Evolutionary conservation across 2,329 filamentous ascomycete genomes (phyloP), one percentile per base, ranked within the genome.

Genomic region (Cercospora sp.): DNA sequence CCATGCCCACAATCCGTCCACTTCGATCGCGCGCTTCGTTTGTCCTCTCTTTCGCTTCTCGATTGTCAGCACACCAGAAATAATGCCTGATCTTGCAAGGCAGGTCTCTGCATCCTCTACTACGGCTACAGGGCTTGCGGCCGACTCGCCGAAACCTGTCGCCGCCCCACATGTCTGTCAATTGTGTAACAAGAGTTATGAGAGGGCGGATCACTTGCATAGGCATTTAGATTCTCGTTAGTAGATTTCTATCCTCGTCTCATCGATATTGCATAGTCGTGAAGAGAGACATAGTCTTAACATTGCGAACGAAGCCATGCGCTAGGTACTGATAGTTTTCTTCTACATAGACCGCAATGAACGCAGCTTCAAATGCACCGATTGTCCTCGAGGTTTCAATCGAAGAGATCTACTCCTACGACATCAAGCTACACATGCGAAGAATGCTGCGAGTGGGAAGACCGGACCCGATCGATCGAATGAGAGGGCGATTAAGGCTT

Each of bases 221-320:
- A 72, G 76, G 62, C 76, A 78, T 65, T 64, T 78, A 8, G 75
- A 77, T 48, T 76, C 76, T 40, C 76, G 77, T 71, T 69, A 73
- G 53, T 68, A 13, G 33, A 33, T 13, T 23, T 12, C 10, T 55
- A 3, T 30, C 20, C 5, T 2, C 64, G 12, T 7, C 28, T 12
- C 12, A 16, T 13, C 16, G 8, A 10, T 59, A 12, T 31, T 16
- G 40, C 60, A 12, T 26, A 67, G 6, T 18, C 7, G n/a, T n/a
- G n/a, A n/a, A n/a, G n/a, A n/a, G n/a, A n/a, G n/a, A n/a, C n/a
- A n/a, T n/a, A n/a, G n/a, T n/a, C n/a, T n/a, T n/a, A n/a, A n/a
- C n/a, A n/a, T n/a, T n/a, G n/a, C n/a, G n/a, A n/a, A n/a, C n/a
- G n/a, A n/a, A n/a, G n/a, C 3, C 23, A 3, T 23, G 23, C 23